These are phyloP conservation scores for Xanthoparmelia taractica DNA, from an alignment of 495 filamentous ascomycete genomes.

Conservation along the genomic window DNA sequence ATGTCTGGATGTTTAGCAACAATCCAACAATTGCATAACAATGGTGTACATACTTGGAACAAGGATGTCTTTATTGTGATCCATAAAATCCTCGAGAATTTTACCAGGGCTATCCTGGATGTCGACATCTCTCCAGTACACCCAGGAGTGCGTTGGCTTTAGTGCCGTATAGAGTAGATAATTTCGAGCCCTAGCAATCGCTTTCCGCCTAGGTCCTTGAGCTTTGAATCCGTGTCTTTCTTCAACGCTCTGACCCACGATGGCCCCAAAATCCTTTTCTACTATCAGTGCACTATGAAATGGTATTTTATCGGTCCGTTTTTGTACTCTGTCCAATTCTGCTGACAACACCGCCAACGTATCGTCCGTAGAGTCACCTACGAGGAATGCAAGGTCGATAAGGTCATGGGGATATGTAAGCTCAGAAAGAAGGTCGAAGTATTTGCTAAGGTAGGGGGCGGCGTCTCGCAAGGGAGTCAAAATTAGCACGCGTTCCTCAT, in stretches of 20 bases:
- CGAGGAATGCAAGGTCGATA: slow-evolving; percentile 91
- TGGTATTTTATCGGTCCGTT: slow-evolving; percentile 62
- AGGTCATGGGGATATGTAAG: slow-evolving; percentile 91
- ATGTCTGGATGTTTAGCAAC: slow-evolving; percentile 53
- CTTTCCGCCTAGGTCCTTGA: slow-evolving; percentile 83
- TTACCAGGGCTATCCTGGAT: slow-evolving; percentile 80
- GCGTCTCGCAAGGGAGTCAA: slow-evolving; percentile 93
- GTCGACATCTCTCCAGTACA: slow-evolving; percentile 98
- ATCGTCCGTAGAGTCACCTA: slow-evolving; percentile 84
- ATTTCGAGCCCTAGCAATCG: slow-evolving; percentile 84
- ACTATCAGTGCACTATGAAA: slow-evolving; percentile 80
- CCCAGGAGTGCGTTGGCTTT: slow-evolving; percentile 93
- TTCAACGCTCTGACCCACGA: slow-evolving; percentile 63
- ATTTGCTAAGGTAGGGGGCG: slow-evolving; percentile 66
- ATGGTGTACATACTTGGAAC: slow-evolving; percentile 72
- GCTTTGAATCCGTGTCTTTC: slow-evolving; percentile 79
- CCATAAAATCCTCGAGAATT: slow-evolving; percentile 91
- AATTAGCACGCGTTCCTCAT: slow-evolving; percentile 86
- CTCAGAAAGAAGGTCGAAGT: slow-evolving; percentile 87
- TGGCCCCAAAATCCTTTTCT: slow-evolving; percentile 77
- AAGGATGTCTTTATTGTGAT: slow-evolving; percentile 84
- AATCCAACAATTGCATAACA: neutral
- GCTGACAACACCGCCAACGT: slow-evolving; percentile 70
- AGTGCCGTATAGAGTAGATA: slow-evolving; percentile 79
- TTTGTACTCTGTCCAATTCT: slow-evolving; percentile 85